Percentiles rank a stretch among this genome's conserved stretches.
Conservation (phyloP, 345 rosid genomes). For the Citrus cavaleriei region DNA sequence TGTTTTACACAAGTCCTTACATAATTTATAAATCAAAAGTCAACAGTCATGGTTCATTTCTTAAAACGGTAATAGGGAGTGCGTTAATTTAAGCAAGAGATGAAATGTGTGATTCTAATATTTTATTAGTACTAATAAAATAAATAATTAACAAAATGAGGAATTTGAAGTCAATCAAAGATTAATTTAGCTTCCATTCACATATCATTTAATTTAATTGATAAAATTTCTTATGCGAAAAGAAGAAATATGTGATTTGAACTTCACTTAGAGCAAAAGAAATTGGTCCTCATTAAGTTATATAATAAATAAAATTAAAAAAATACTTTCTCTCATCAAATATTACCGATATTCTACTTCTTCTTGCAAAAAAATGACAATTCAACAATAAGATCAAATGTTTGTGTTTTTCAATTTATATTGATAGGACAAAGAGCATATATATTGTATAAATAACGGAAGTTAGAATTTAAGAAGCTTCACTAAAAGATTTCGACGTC, state of each 20-base stretch:
- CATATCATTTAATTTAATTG: too few species aligned
- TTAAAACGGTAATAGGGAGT: background rate
- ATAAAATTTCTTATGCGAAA: too few species aligned
- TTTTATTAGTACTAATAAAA: background rate
- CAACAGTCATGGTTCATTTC: background rate
- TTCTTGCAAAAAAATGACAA: background rate
- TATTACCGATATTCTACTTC: too few species aligned
- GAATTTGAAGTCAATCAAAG: background rate
- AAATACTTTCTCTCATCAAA: accelerated
- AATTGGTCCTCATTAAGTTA: too few species aligned
- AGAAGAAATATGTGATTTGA: too few species aligned
- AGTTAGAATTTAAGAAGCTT: background rate
- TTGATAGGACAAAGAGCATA: background rate
- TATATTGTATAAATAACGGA: background rate
- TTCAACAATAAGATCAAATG: background rate
- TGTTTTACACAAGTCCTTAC: too few species aligned
- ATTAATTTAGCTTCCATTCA: background rate
- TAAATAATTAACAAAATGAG: background rate
- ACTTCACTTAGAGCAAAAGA: too few species aligned
- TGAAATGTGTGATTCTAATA: too few species aligned
- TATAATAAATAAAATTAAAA: too few species aligned
- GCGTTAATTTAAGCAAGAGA: too few species aligned
- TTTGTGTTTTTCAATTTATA: background rate
- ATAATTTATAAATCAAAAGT: too few species aligned
- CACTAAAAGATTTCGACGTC: background rate